phyloP scores from a whole-genome alignment of 2,329 filamentous ascomycete genomes.

The Ophiostoma sp. region DNA sequence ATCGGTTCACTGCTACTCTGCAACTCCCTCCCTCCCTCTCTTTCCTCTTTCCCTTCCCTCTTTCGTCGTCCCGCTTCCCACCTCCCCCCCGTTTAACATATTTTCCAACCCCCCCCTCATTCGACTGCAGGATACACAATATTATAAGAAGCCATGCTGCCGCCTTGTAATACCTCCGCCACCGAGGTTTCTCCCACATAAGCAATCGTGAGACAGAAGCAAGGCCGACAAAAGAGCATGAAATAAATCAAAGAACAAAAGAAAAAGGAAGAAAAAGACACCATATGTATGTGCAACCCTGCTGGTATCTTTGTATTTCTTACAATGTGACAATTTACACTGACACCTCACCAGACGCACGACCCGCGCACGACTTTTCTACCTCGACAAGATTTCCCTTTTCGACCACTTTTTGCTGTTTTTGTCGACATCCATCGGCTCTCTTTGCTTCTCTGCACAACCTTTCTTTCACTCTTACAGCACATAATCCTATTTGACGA shows the following conservation, averaged over 20 bases:
- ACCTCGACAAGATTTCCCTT: constrained; percentile 2
- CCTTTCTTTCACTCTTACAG: not conserved
- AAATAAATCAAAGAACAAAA: not conserved
- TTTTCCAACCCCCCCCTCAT: not conserved
- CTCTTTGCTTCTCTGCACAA: not conserved
- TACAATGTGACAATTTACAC: not conserved
- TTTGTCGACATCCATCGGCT: not conserved
- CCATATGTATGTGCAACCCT: not conserved
- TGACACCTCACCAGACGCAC: not conserved
- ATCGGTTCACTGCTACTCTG: not conserved
- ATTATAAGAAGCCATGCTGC: not conserved
- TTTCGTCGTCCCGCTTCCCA: not conserved
- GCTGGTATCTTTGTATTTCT: not conserved
- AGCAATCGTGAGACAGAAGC: not conserved
- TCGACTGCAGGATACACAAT: not conserved
- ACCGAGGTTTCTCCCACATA: not conserved
- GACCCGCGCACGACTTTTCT: not conserved
- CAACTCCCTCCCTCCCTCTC: not conserved
- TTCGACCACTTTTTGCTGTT: constrained; percentile 13
- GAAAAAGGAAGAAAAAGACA: not conserved
- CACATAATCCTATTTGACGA: not conserved
- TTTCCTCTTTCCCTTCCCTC: not conserved
- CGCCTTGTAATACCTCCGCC: not conserved
- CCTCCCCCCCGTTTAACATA: not conserved
- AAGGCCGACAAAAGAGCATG: not conserved